Conservation (phyloP, 768 basidiomycete species). For the Boletus vermiculosoides region DNA sequence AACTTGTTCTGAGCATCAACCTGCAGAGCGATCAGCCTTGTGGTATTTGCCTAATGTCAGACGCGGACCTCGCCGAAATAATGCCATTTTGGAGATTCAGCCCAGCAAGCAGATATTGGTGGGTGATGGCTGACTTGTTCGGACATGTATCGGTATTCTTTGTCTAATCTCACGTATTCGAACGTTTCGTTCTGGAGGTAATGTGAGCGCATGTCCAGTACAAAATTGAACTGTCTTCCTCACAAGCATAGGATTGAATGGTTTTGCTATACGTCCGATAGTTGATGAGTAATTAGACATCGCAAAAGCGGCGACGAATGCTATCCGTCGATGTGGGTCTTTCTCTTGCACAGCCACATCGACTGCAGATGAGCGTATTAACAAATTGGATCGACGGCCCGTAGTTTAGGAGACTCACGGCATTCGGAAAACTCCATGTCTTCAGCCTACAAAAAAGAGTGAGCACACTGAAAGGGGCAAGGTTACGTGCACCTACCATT, state of each 20-base stretch:
- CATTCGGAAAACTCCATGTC: conserved; percentile 98
- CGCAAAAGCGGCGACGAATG: conserved; percentile 93
- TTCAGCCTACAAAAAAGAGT: conserved; percentile 54
- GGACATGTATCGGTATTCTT: conserved; percentile 87
- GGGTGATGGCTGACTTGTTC: conserved; percentile 99
- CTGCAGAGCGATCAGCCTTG: conserved; percentile 34
- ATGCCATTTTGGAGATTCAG: conserved; percentile 84
- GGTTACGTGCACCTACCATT: conserved; percentile 54
- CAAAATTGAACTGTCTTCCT: conserved; percentile 25
- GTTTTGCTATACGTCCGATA: conserved; percentile 94
- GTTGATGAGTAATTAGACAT: conserved; percentile 98
- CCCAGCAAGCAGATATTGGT: conserved; percentile 94
- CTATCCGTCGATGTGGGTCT: conserved; percentile 80
- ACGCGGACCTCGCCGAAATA: conserved; percentile 79
- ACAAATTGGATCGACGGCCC: conserved; percentile 4
- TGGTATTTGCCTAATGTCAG: neutral
- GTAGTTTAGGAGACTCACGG: conserved; percentile 44
- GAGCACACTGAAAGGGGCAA: neutral
- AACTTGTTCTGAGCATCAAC: conserved; percentile 98
- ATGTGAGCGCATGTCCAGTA: neutral
- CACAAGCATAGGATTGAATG: conserved; percentile 94
- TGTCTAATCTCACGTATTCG: conserved; percentile 86
- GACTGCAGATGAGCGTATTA: conserved; percentile 44
- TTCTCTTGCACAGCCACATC: conserved; percentile 77
- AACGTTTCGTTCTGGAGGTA: conserved; percentile 78